phyloP scores from a whole-genome alignment of 2,329 filamentous ascomycete genomes.

The Trichoderma guizhouense region DNA sequence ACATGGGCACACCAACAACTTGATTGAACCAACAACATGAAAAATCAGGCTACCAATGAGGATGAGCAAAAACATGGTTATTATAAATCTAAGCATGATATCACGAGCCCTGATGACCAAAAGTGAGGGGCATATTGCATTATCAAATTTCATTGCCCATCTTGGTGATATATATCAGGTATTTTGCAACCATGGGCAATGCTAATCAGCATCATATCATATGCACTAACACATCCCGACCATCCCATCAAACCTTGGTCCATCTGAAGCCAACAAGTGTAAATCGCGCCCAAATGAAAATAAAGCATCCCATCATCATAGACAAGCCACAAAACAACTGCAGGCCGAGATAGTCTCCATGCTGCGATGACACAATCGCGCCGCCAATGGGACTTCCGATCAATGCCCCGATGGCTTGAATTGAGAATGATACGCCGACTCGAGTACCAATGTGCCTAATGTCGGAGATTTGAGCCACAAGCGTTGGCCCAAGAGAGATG shows the following conservation, averaged over 20 bases:
- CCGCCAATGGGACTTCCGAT: slow-evolving; percentile 67
- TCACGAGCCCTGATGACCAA: neutral
- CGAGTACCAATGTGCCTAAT: slow-evolving; percentile 67
- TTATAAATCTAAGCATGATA: neutral
- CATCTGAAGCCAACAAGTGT: slow-evolving; percentile 36
- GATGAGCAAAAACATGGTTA: neutral
- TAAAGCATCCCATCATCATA: slow-evolving; percentile 32
- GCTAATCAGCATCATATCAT: neutral
- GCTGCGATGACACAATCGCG: slow-evolving; percentile 50
- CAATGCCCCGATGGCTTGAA: slow-evolving; percentile 61
- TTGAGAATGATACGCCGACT: slow-evolving; percentile 60
- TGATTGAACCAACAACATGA: neutral
- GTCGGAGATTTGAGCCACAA: slow-evolving; percentile 69
- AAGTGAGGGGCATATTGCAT: neutral
- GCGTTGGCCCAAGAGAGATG: slow-evolving; percentile 58
- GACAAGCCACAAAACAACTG: slow-evolving; percentile 63
- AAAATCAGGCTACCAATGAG: neutral
- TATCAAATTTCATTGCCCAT: neutral
- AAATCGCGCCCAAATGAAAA: slow-evolving; percentile 33
- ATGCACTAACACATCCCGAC: neutral
- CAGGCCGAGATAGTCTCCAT: slow-evolving; percentile 55
- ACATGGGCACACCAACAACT: neutral
- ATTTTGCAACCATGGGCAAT: neutral
- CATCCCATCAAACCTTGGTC: slow-evolving; percentile 30
- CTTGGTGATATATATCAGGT: neutral